These are phyloP conservation scores for Dittrichia graveolens DNA, from an alignment of 129 eudicot species.

Conservation along the genomic window DNA sequence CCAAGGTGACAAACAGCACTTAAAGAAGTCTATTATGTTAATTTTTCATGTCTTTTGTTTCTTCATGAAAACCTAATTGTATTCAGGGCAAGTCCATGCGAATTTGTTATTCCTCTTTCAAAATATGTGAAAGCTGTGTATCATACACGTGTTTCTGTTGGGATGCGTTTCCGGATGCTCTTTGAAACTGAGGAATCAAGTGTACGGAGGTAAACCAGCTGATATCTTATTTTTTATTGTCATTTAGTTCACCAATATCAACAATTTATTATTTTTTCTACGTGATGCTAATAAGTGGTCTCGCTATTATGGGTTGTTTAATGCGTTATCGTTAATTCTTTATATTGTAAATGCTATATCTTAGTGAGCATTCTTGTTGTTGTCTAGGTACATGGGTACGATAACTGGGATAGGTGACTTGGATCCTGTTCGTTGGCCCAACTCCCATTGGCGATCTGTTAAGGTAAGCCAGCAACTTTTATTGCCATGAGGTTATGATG, in stretches of 20 bases:
- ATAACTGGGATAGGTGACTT: slow-evolving; percentile 91
- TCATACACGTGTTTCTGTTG: slow-evolving; percentile 97
- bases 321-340: neutral
- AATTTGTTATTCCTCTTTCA: slow-evolving; percentile 88
- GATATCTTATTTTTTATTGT: neutral
- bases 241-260: neutral
- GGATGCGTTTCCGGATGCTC: slow-evolving; percentile 99
- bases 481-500: slow-evolving; percentile 14
- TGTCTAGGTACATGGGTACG: slow-evolving; percentile 93
- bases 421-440: slow-evolving; percentile 95
- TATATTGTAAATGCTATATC: slow-evolving; percentile 21
- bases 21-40: neutral
- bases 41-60: slow-evolving; percentile 15
- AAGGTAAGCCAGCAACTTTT: slow-evolving; percentile 51
- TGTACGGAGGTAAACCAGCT: slow-evolving; percentile 75
- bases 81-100: slow-evolving; percentile 96
- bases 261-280: neutral
- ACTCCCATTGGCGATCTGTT: slow-evolving; percentile 97
- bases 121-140: slow-evolving; percentile 95
- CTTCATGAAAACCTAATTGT: slow-evolving; percentile 14
- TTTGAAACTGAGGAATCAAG: slow-evolving; percentile 99
- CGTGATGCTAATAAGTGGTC: neutral
- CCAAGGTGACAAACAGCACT: slow-evolving; percentile 60
- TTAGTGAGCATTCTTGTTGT: slow-evolving; percentile 20
- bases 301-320: slow-evolving; percentile 12